Evolutionary conservation across 805 yeast species (phyloP).

Genomic region (Pichia pseudocactophila): DNA sequence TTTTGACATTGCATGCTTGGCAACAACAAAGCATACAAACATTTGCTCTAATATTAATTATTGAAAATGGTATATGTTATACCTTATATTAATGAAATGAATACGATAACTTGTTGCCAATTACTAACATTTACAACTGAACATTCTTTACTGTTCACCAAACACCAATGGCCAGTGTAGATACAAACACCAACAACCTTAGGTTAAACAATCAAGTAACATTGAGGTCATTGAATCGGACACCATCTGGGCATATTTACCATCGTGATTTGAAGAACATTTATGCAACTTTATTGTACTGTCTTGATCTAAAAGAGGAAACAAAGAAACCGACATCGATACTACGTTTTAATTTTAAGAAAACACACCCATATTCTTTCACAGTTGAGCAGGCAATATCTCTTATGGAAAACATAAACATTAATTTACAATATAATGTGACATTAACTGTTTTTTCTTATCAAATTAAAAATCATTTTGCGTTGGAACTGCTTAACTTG

Average conservation of each 20-base stretch:
- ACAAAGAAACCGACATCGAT: background rate
- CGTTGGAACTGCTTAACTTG: conserved; percentile 34
- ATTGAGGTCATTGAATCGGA: conserved; percentile 22
- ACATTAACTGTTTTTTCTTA: conserved; percentile 50
- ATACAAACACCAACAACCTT: background rate
- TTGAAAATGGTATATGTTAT: background rate
- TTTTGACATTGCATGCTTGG: too few species aligned
- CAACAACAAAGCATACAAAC: too few species aligned
- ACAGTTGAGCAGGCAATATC: conserved; percentile 40
- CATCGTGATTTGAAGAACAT: conserved; percentile 52
- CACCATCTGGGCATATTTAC: conserved; percentile 45
- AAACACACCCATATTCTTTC: conserved; percentile 44
- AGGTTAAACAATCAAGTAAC: conserved; percentile 5
- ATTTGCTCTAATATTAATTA: background rate
- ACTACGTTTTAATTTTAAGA: conserved; percentile 8
- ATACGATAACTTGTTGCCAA: too few species aligned
- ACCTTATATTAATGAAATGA: too few species aligned
- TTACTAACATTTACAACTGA: too few species aligned
- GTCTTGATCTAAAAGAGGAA: conserved; percentile 29
- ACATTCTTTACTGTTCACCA: too few species aligned
- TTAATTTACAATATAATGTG: conserved; percentile 39
- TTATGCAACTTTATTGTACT: conserved; percentile 40
- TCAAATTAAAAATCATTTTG: conserved; percentile 40
- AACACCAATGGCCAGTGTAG: too few species aligned
- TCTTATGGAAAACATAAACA: conserved; percentile 38